Percentiles rank a stretch among this genome's conserved stretches.
phyloP scores from a whole-genome alignment of 139 green algal species.

The Pseudopediastrum boryanum region DNA sequence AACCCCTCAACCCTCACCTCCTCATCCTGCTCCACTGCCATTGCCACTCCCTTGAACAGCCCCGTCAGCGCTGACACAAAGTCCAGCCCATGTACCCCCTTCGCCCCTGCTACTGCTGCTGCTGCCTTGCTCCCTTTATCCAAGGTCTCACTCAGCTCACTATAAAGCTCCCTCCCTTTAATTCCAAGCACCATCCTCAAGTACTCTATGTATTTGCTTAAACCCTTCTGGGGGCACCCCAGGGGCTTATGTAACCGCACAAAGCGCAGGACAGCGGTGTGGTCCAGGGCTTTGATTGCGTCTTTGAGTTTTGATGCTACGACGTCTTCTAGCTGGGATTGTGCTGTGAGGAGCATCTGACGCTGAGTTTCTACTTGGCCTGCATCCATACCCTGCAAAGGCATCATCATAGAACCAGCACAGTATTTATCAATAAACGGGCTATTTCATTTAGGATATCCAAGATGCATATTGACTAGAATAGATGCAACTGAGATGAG shows the following conservation, averaged over 20 bases:
- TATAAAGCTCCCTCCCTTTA: conserved; percentile 47
- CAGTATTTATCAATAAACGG: too few relatives aligned
- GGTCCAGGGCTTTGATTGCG: conserved; percentile 64
- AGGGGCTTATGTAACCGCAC: conserved; percentile 80
- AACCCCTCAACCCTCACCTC: conserved; percentile 4
- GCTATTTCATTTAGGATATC: too few relatives aligned
- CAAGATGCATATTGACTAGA: too few relatives aligned
- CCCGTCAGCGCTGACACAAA: conserved; percentile 57
- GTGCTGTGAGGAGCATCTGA: conserved; percentile 77
- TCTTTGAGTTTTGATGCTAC: conserved; percentile 64
- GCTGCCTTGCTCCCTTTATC: conserved; percentile 30
- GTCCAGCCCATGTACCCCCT: background rate
- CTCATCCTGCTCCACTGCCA: conserved; percentile 85
- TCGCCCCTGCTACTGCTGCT: background rate
- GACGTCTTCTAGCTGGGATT: conserved; percentile 64
- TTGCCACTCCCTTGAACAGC: conserved; percentile 81
- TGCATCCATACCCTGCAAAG: conserved; percentile 19
- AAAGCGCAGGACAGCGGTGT: conserved; percentile 78
- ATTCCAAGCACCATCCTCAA: conserved; percentile 43
- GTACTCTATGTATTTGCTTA: conserved; percentile 38
- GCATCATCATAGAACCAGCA: too few relatives aligned
- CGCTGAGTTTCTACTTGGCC: too few relatives aligned
- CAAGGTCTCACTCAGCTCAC: conserved; percentile 38
- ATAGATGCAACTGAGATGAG: too few relatives aligned
- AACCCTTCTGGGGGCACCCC: conserved; percentile 51